Evolutionary conservation across 1,139 yeast species (phyloP).

Genomic region (Taphrina pruni): DNA sequence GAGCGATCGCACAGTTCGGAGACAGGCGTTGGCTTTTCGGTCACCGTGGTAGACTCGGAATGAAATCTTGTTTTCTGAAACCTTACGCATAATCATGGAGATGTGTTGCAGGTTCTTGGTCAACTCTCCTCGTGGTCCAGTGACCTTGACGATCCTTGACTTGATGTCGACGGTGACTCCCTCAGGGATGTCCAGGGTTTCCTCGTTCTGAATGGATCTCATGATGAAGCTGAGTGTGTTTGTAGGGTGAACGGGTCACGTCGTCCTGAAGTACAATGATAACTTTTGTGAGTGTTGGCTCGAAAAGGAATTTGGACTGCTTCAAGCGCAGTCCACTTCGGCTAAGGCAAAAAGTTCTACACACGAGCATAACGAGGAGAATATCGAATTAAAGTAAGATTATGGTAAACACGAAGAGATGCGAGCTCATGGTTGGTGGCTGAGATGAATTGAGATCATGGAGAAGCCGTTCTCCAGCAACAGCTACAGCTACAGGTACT

Average conservation of each 20-base stretch:
- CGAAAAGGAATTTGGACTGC: constrained; percentile 8
- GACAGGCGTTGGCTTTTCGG: constrained; percentile 99
- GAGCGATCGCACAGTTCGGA: constrained; percentile 97
- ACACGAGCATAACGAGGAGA: background rate
- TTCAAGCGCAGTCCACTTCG: constrained; percentile 13
- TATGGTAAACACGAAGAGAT: background rate
- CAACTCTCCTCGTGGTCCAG: constrained; percentile 98
- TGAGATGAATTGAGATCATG: background rate
- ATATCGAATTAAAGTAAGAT: background rate
- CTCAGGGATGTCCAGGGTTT: constrained; percentile 88
- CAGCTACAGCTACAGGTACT: no score
- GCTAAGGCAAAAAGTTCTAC: background rate
- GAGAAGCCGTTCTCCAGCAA: no score
- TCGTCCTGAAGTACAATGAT: background rate
- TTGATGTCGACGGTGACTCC: constrained; percentile 90
- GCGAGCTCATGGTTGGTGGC: constrained; percentile 1
- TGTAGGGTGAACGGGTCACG: background rate
- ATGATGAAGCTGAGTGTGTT: constrained; percentile 25
- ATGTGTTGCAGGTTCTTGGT: constrained; percentile 92
- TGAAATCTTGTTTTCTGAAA: constrained; percentile 74
- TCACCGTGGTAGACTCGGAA: constrained; percentile 97
- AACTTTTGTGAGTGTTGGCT: background rate
- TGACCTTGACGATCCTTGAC: constrained; percentile 87
- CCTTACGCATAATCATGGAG: constrained; percentile 87
- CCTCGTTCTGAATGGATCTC: constrained; percentile 58